Percentiles rank a stretch among this genome's conserved stretches.
These are phyloP conservation scores for Musa schizocarpa DNA, from an alignment of 176 grass and related monocot genomes.

Conservation along the genomic window DNA sequence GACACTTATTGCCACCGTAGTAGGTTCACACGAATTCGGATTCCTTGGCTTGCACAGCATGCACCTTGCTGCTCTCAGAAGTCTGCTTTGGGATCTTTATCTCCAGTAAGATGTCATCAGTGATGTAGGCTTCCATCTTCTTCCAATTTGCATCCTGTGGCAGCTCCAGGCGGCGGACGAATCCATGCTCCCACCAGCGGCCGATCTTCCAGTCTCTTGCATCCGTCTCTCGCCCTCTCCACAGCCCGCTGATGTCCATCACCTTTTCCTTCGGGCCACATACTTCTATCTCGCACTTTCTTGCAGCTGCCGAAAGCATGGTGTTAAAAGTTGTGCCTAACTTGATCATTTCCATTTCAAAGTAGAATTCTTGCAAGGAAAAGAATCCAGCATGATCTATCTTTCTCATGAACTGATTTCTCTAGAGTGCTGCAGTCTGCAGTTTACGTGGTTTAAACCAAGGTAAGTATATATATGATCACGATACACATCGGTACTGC, in stretches of 20 bases:
- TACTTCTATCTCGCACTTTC: slow-evolving; percentile 78
- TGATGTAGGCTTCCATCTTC: slow-evolving; percentile 59
- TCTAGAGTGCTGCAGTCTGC: too few species aligned
- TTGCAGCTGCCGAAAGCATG: slow-evolving; percentile 24
- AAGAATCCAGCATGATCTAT: too few species aligned
- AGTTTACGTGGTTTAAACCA: too few species aligned
- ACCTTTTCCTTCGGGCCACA: slow-evolving; percentile 51
- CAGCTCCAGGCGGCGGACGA: slow-evolving; percentile 75
- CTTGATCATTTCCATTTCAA: too few species aligned
- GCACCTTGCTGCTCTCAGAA: slow-evolving; percentile 5
- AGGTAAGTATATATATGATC: too few species aligned
- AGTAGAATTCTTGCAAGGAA: too few species aligned
- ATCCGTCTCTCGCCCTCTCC: slow-evolving; percentile 37
- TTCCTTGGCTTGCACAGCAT: too few species aligned
- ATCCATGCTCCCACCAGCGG: slow-evolving; percentile 91
- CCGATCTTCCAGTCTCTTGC: slow-evolving; percentile 59
- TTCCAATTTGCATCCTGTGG: slow-evolving; percentile 58
- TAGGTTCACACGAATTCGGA: too few species aligned
- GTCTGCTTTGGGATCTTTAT: slow-evolving; percentile 58
- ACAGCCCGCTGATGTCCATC: slow-evolving; percentile 74
- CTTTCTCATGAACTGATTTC: too few species aligned
- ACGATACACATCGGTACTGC: too few species aligned
- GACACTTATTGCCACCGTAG: too few species aligned
- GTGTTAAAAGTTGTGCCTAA: too few species aligned
- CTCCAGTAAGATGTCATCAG: slow-evolving; percentile 48